Evolutionary conservation across 2,329 filamentous ascomycete genomes (phyloP).

Genomic region (Pseudogymnoascus sp.): DNA sequence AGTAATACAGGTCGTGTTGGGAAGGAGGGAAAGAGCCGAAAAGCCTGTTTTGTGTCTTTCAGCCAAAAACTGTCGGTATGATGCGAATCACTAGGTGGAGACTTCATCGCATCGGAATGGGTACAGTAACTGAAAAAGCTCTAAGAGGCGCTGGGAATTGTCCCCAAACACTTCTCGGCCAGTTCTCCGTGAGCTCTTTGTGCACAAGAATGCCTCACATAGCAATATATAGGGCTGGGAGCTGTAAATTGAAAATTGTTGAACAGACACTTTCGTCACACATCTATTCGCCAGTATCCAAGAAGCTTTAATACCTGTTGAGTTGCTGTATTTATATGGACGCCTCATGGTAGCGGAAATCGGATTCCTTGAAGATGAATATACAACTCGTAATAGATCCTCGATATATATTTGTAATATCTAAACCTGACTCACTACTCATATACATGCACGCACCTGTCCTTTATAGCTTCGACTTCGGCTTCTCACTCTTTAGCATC

Average conservation of each 20-base stretch:
- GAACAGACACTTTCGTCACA: background rate
- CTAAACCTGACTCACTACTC: background rate
- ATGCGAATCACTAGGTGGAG: background rate
- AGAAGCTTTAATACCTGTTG: background rate
- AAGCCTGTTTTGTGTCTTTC: background rate
- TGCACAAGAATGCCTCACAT: background rate
- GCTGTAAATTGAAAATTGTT: background rate
- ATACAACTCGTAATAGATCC: background rate
- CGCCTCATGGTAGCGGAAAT: background rate
- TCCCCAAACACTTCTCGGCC: background rate
- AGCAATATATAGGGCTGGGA: background rate
- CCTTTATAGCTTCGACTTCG: conserved; percentile 35
- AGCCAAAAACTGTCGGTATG: background rate
- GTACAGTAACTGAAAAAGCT: background rate
- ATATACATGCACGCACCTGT: background rate
- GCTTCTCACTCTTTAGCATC: conserved; percentile 63
- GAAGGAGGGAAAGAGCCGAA: background rate
- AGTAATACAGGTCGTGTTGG: background rate
- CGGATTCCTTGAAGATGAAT: background rate
- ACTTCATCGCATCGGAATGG: background rate
- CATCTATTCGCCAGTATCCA: background rate
- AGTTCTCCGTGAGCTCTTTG: background rate
- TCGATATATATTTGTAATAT: background rate
- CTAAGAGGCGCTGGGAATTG: background rate
- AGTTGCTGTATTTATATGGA: background rate